phyloP scores from a whole-genome alignment of 2,329 filamentous ascomycete genomes.

The Blumeriella jaapii region DNA sequence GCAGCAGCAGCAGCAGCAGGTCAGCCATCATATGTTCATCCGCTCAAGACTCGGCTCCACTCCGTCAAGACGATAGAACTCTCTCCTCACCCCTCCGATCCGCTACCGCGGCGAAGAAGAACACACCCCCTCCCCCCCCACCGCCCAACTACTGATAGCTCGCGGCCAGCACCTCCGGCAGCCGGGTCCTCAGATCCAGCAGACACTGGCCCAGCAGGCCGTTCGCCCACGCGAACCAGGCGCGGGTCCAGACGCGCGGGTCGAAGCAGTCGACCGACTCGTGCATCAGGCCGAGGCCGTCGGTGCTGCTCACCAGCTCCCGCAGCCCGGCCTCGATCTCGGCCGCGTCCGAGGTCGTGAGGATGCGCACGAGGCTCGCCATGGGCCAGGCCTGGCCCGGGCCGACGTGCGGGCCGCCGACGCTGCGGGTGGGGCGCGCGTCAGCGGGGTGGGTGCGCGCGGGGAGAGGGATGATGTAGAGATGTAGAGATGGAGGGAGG shows the following conservation, averaged over 20 bases:
- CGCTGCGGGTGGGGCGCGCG: constrained; percentile 29
- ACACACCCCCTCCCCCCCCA: too few relatives aligned
- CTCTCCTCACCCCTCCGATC: too few relatives aligned
- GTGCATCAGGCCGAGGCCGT: constrained; percentile 34
- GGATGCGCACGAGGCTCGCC: constrained; percentile 41
- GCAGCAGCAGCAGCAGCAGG: too few relatives aligned
- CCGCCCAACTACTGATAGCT: constrained; percentile 44
- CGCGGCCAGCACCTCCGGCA: constrained; percentile 49
- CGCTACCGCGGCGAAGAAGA: too few relatives aligned
- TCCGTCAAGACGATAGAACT: too few relatives aligned
- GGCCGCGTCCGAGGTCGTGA: constrained; percentile 32
- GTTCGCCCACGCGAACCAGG: constrained; percentile 74
- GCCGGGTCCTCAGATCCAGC: constrained; percentile 60
- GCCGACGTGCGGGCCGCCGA: constrained; percentile 60
- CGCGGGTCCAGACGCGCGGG: constrained; percentile 31
- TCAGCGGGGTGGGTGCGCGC: background rate
- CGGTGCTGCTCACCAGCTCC: constrained; percentile 21
- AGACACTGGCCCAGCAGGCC: constrained; percentile 79
- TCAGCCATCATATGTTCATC: too few relatives aligned
- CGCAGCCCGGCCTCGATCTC: constrained; percentile 25
- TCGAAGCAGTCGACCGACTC: constrained; percentile 36
- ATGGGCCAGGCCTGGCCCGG: constrained; percentile 43
- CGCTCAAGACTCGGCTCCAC: too few relatives aligned
- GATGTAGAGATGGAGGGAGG: background rate
- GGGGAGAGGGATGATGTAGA: constrained; percentile 19